phyloP scores from a whole-genome alignment of 345 rosid species.

The Populus euphratica region DNA sequence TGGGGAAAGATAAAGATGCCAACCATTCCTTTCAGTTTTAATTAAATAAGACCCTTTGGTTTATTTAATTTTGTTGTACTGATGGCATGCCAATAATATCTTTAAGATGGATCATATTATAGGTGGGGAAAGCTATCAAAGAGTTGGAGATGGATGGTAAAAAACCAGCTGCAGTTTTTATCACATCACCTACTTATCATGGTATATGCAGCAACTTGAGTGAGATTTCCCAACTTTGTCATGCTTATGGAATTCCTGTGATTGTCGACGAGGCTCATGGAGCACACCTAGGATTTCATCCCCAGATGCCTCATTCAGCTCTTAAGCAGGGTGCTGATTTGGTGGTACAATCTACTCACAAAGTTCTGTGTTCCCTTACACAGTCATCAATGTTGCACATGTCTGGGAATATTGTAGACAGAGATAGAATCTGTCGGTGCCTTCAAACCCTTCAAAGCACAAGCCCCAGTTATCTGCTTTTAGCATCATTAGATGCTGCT shows the following conservation, averaged over 20 bases:
- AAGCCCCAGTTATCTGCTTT: conserved; percentile 52
- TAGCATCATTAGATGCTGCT: conserved; percentile 64
- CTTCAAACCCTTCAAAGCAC: conserved; percentile 55
- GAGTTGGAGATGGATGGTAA: conserved; percentile 45
- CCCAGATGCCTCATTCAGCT: conserved; percentile 23
- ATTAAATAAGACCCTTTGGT: no score
- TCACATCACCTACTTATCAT: conserved; percentile 64
- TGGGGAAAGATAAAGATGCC: no score
- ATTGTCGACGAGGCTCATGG: conserved; percentile 67
- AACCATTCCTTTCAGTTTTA: no score
- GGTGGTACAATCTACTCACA: conserved; percentile 31
- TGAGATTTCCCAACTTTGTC: conserved; percentile 46
- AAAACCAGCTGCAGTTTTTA: conserved; percentile 51
- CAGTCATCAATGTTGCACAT: conserved; percentile 66
- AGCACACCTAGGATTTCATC: conserved; percentile 35
- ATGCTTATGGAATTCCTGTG: conserved; percentile 42
- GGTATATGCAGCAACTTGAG: conserved; percentile 55
- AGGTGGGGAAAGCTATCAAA: conserved; percentile 49
- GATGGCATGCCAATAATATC: not conserved
- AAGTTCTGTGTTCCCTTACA: conserved; percentile 42
- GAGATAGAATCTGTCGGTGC: conserved; percentile 43
- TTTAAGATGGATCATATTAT: conserved; percentile 2
- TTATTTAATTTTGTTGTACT: not conserved
- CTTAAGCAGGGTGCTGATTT: conserved; percentile 26
- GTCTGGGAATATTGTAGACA: conserved; percentile 42